Evolutionary conservation across 2,329 filamentous ascomycete species (phyloP).

Genomic region (Thermomyces lanuginosus): DNA sequence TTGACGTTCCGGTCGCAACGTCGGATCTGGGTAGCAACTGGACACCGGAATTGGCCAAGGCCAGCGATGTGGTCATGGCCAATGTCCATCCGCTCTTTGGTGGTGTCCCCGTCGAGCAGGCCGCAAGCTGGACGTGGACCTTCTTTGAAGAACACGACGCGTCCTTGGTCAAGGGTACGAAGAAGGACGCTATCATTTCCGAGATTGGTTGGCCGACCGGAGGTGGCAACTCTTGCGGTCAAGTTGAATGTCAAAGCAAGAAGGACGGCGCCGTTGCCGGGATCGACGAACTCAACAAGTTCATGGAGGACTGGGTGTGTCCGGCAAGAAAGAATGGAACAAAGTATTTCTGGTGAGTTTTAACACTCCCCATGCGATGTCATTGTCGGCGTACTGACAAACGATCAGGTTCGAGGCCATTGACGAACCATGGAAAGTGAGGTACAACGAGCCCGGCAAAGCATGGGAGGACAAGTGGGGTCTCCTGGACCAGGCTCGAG

Average conservation of each 20-base stretch:
- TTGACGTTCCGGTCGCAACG: conserved; percentile 64
- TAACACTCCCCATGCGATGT: background rate
- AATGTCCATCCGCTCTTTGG: conserved; percentile 96
- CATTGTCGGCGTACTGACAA: background rate
- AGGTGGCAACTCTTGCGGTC: conserved; percentile 65
- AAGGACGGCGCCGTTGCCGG: conserved; percentile 58
- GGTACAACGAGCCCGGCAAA: conserved; percentile 49
- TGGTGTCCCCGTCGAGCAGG: conserved; percentile 50
- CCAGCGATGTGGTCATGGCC: conserved; percentile 81
- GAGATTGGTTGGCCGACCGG: conserved; percentile 83
- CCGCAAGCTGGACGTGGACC: conserved; percentile 61
- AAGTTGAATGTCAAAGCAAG: conserved; percentile 38
- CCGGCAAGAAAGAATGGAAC: conserved; percentile 63
- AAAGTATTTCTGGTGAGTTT: conserved; percentile 71
- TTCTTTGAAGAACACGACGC: conserved; percentile 67
- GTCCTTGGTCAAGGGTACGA: conserved; percentile 40
- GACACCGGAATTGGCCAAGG: conserved; percentile 49
- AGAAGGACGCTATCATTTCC: conserved; percentile 62
- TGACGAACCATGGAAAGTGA: conserved; percentile 86
- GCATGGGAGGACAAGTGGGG: conserved; percentile 96
- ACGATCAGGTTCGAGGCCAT: conserved; percentile 65
- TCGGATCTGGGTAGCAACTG: conserved; percentile 83
- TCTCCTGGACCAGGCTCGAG: conserved; percentile 67
- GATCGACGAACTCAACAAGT: conserved; percentile 64
- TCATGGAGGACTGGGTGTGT: conserved; percentile 77